Base-by-base conservation (phyloP, 1,139 yeast genomes). In the Sugiyamaella neomexicana region DNA sequence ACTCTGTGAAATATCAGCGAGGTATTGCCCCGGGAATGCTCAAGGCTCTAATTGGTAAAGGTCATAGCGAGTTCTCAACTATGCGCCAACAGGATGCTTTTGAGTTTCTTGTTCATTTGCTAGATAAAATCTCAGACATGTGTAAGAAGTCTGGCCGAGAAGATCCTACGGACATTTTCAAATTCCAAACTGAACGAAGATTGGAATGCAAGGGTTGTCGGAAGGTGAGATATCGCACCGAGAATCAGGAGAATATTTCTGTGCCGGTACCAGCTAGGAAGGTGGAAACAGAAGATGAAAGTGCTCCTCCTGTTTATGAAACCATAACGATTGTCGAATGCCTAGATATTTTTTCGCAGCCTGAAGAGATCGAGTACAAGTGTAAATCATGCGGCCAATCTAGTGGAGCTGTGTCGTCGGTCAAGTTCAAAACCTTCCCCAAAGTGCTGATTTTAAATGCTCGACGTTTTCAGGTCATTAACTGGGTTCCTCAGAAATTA, bases 71-170 rank as follows among this genome's bases (percentile, higher is more conserved):
- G 66, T 93, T 93, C 65, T 78, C 85, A 46, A 85, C 96, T 0
- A 88, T 85, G 78, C 81, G 83, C 63, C 99, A 93, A 66, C 99
- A 93, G 68, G 99, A 93, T 74, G 95, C 98, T 0, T 87, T 85
- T 75, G 99, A 93, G 68, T 95, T 90, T 66, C 78, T 90, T 69
- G 73, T 81, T 8, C 85, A 84, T 67, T 70, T 91, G 17, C 65
- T 85, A 38, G 88, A 85, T 56, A 79, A 81, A 60, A 69, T 89
- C 36, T 93, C 86, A 25, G 68, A 66, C 9, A 55, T 74, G 7
- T 70, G 71, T 25, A 58, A 68, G 2, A 64, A 60, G 10, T 64
- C 68, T 5, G 42, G 52, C 12, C 20, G 43, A 13, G 45, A 50
- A 13, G 70, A 72, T n/a, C 82, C 85, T 10, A 81, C 83, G 56